Evolutionary conservation across 192 early-diverging fungal genomes (phyloP), one percentile per base, ranked within the genome.

Genomic region (Backusella mclennaniae): DNA sequence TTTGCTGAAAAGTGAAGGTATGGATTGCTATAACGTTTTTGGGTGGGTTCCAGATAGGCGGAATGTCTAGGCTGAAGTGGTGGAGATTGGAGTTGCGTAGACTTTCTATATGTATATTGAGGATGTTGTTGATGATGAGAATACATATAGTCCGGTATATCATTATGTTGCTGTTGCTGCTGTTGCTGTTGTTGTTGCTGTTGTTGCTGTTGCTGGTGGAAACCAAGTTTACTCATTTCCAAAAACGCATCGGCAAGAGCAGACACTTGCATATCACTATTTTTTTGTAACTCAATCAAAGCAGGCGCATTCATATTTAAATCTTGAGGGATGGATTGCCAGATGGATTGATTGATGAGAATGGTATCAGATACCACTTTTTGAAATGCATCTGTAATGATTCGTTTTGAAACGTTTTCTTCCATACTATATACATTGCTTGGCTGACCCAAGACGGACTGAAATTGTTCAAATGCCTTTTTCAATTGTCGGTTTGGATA

Each of bases 41-140:
- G 56, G 7, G 56, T 8, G 56, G 56, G 26, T 63, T 63, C 56
- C 56, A 63, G 56, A 63, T 63, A 63, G 3, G 56, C n/a, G 23
- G 56, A 63, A 63, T 63, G 56, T 26, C 56, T 63, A 12, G 56
- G 56, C 56, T 63, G 56, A 11, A 63, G 56, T 26, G 56, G 56
- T 3, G 56, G 56, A 14, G 56, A 63, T 29, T 63, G 56, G 3
- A 63, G 7, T 29, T 26, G 56, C 11, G 56, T 29, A 63, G 56
- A 63, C 56, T 63, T 63, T 63, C 56, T 63, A 26, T 63, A 63
- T 63, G 56, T 63, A 63, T 63, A 63, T 63, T 63, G 56, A 11
- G 46, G 19, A 19, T 49, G 46, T 1, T 46, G 44, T 3, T 59
- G 21, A 3, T 33, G 33, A 33, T 33, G 33, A 33, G 33, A 33